Base-by-base conservation (phyloP, 164 flowering plant species). In the Umbilicus rupestris region DNA sequence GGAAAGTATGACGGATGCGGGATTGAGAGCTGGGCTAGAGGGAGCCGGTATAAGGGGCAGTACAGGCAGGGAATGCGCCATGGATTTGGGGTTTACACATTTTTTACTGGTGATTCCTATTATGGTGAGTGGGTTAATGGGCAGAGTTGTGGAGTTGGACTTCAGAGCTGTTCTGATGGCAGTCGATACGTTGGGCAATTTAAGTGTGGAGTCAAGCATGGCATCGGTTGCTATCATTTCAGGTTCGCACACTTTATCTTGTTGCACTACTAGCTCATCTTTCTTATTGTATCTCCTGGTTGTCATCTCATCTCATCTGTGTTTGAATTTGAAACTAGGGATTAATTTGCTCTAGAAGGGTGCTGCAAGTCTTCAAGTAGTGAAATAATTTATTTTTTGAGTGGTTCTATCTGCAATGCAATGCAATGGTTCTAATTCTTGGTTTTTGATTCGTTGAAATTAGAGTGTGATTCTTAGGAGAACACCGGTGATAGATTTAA, bases 71-170 rank as follows among this genome's bases (percentile, higher is more conserved):
- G 97, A 0, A 62, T 83, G 74, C 73, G 97, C 67, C 94, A 93
- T 73, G 97, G 97, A 0, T 79, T 68, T 65, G 98, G 98, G 24
- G 87, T 85, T 69, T 93, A 88, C 68, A 76, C 77, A 78, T 88
- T 90, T 33, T 93, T 77, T 39, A 87, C 96, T 1, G 98, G 94
- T 3, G 98, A 93, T 76, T 73, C 79, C 15, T 93, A 86, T 78
- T 82, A 87, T 0, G 98, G 98, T 1, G 87, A 91, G 59, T 94
- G 98, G 97, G 80, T 67, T 65, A 85, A 85, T 71, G 98, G 98
- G 55, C 98, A 89, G 76, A 86, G 94, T 66, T 97, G 88, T 75
- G 98, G 97, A 0, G 41, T 80, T 66, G 98, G 98, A 10, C 77
- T 78, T 1, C 98, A 93, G 74, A 83, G 76, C 35, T 93, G 98